These are phyloP conservation scores for Tricholoma bakamatsutake DNA, from an alignment of 768 basidiomycete genomes.

Conservation along the genomic window DNA sequence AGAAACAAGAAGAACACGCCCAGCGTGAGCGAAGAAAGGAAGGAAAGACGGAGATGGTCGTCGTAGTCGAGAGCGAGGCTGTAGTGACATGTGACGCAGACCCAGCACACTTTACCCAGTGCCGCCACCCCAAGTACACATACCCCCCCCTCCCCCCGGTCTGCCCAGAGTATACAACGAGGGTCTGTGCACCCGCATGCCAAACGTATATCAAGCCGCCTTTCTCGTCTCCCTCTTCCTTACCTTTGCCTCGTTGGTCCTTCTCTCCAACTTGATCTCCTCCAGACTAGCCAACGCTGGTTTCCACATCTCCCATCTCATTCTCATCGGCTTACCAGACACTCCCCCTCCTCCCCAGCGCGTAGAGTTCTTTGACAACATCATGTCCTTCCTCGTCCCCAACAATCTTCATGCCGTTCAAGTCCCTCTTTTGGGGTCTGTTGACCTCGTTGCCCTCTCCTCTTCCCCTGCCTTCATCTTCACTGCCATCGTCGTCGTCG, in stretches of 20 bases:
- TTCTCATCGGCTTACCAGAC: constrained; percentile 54
- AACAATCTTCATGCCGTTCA: constrained; percentile 25
- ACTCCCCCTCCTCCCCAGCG: constrained; percentile 7
- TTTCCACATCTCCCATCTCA: constrained; percentile 52
- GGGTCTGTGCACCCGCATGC: no score
- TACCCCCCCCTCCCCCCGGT: no score
- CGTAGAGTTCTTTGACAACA: neutral
- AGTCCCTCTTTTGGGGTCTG: constrained; percentile 30
- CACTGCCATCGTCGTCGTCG: constrained; percentile 43
- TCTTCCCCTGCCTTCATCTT: constrained; percentile 45
- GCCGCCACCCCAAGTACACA: no score
- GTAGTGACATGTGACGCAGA: no score
- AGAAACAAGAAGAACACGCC: constrained; percentile 12
- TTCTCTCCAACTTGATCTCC: constrained; percentile 35
- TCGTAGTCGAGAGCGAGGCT: neutral
- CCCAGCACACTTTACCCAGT: no score
- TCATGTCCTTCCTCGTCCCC: neutral
- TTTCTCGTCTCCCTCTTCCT: constrained; percentile 49
- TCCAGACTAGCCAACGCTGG: constrained; percentile 44
- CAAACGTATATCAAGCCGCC: constrained; percentile 48
- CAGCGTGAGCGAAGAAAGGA: constrained; percentile 15
- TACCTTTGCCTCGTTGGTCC: constrained; percentile 43
- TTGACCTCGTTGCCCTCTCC: constrained; percentile 32
- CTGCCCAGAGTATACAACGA: neutral
- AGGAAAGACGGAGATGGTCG: constrained; percentile 14